Conservation (phyloP, 2,329 filamentous ascomycete species). For the Laburnicola sp. region DNA sequence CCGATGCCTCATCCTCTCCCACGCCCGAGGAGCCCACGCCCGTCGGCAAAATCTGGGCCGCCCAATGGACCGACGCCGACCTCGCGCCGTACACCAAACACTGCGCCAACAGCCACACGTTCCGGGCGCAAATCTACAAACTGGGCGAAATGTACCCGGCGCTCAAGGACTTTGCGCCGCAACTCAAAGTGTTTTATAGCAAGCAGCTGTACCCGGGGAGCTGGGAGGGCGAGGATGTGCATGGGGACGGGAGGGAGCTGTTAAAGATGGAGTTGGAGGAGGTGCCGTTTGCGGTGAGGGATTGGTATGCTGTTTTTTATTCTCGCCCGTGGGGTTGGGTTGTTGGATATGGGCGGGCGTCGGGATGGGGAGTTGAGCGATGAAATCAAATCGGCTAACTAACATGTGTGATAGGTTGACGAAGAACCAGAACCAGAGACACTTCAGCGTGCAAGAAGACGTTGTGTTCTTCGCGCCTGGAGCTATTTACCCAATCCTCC, state of each 20-base stretch:
- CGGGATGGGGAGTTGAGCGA: too few relatives aligned
- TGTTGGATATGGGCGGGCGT: too few relatives aligned
- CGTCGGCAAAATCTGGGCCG: slow-evolving; percentile 35
- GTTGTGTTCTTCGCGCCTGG: slow-evolving; percentile 59
- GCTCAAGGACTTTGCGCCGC: slow-evolving; percentile 34
- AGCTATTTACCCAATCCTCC: slow-evolving; percentile 55
- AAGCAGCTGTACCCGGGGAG: slow-evolving; percentile 52
- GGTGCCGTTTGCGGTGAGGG: slow-evolving; percentile 49
- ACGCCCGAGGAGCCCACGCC: slow-evolving; percentile 30
- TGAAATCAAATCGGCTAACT: too few relatives aligned
- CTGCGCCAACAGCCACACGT: slow-evolving; percentile 23
- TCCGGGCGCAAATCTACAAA: slow-evolving; percentile 36
- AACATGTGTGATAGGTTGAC: too few relatives aligned
- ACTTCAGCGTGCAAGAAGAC: slow-evolving; percentile 48
- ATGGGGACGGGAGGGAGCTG: slow-evolving; percentile 55
- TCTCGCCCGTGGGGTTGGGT: too few relatives aligned
- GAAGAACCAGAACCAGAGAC: slow-evolving; percentile 46
- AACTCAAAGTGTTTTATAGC: slow-evolving; percentile 45
- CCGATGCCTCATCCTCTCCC: slow-evolving; percentile 12
- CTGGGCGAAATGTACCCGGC: slow-evolving; percentile 39
- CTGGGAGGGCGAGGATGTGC: slow-evolving; percentile 58
- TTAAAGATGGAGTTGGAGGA: slow-evolving; percentile 53
- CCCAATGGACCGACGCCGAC: slow-evolving; percentile 29
- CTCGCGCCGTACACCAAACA: slow-evolving; percentile 29
- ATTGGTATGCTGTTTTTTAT: slow-evolving; percentile 6